These are phyloP conservation scores for Salvia sclarea DNA, from an alignment of 305 asterid genomes.

Conservation along the genomic window DNA sequence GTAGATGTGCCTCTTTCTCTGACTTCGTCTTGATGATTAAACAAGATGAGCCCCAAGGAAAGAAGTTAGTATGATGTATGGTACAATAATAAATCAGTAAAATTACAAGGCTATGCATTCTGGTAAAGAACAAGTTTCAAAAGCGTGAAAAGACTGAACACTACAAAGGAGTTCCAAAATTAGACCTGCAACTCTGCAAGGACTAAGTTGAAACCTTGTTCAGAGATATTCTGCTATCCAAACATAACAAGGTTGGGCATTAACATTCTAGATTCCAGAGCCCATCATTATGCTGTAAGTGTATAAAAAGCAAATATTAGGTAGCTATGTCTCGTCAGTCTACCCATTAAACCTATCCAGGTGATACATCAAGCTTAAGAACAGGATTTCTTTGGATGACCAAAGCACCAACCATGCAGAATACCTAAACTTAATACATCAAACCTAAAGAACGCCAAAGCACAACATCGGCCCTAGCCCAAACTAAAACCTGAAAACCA, in stretches of 20 bases:
- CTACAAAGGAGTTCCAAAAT: background rate
- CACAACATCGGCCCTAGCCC: background rate
- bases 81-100: constrained; percentile 22
- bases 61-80: constrained; percentile 27
- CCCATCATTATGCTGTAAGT: background rate
- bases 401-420: background rate
- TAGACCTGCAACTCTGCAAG: constrained; percentile 9
- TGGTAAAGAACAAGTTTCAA: constrained; percentile 15
- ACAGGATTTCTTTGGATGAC: background rate
- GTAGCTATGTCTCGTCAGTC: background rate
- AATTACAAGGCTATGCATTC: constrained; percentile 17
- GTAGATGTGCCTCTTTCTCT: constrained; percentile 75
- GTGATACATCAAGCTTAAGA: constrained; percentile 5
- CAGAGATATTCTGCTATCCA: constrained; percentile 6
- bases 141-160: constrained; percentile 5
- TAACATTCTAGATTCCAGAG: background rate
- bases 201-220: constrained; percentile 16
- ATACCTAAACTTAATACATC: background rate
- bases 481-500: background rate
- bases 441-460: background rate
- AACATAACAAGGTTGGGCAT: constrained; percentile 1
- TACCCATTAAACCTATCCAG: constrained; percentile 4
- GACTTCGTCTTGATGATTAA: constrained; percentile 72
- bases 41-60: constrained; percentile 34
- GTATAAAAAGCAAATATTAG: background rate